Conservation (phyloP, 352 stramenopile genomes). For the Phytophthora ramorum region DNA sequence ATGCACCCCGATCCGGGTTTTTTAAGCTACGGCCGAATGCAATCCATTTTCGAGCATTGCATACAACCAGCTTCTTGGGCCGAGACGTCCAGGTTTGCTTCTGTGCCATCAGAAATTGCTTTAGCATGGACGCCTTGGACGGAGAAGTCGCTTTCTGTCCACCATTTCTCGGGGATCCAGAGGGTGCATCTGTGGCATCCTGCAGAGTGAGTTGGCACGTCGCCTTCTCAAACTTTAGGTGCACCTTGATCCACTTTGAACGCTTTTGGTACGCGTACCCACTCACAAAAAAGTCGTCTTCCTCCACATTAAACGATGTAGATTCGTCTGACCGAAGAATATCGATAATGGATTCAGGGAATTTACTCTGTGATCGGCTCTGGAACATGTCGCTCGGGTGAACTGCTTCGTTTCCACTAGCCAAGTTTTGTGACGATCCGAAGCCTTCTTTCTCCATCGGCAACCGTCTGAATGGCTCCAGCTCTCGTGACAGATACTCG, state of each 20-base stretch:
- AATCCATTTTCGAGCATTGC: slow-evolving; percentile 80
- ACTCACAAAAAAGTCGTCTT: slow-evolving; percentile 61
- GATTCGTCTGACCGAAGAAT: slow-evolving; percentile 67
- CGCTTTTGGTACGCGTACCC: slow-evolving; percentile 80
- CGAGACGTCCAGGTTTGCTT: slow-evolving; percentile 65
- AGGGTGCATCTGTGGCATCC: slow-evolving; percentile 29
- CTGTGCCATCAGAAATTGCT: slow-evolving; percentile 68
- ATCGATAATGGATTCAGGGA: slow-evolving; percentile 74
- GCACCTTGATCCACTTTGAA: slow-evolving; percentile 77
- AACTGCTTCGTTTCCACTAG: slow-evolving; percentile 58
- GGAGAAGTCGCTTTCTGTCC: slow-evolving; percentile 29
- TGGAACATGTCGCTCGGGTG: slow-evolving; percentile 77
- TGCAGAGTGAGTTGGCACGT: slow-evolving; percentile 62
- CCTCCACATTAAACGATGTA: slow-evolving; percentile 61
- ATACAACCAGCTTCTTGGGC: slow-evolving; percentile 73
- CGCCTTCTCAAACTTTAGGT: slow-evolving; percentile 73
- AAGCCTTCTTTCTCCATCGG: slow-evolving; percentile 80
- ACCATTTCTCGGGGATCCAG: slow-evolving; percentile 10
- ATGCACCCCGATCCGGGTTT: slow-evolving; percentile 65
- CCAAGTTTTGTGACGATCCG: slow-evolving; percentile 67
- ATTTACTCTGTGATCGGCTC: slow-evolving; percentile 76
- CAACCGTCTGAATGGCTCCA: slow-evolving; percentile 70
- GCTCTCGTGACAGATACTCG: slow-evolving; percentile 67
- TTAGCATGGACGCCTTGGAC: slow-evolving; percentile 45
- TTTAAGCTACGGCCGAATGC: slow-evolving; percentile 77